Evolutionary conservation across 106 monocot species (phyloP).

Genomic region (Dendrobium officinale): DNA sequence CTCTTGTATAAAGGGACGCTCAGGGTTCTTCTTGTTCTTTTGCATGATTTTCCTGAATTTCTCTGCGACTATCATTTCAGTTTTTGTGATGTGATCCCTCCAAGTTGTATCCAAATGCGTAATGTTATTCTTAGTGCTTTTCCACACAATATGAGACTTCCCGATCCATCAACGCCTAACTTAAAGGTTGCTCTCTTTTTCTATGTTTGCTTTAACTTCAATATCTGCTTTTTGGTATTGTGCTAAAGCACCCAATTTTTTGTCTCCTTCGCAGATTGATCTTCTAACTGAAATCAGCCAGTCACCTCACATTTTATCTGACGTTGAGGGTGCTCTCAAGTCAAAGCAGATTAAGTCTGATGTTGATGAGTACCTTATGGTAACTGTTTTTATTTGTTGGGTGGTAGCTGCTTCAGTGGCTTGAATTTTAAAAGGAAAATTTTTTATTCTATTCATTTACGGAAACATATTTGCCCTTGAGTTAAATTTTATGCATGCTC

Average conservation of each 20-base stretch:
- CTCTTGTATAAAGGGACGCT: slow-evolving; percentile 86
- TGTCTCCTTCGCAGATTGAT: slow-evolving; percentile 65
- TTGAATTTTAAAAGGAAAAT: neutral
- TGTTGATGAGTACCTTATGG: slow-evolving; percentile 92
- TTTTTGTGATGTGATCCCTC: slow-evolving; percentile 96
- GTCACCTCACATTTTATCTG: slow-evolving; percentile 80
- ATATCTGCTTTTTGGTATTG: neutral
- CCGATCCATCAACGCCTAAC: slow-evolving; percentile 91
- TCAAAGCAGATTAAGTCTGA: slow-evolving; percentile 73
- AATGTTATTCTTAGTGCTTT: slow-evolving; percentile 99
- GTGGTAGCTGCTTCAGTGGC: neutral
- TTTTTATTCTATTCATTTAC: neutral
- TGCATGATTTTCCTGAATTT: slow-evolving; percentile 98
- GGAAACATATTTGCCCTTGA: neutral
- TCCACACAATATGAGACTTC: slow-evolving; percentile 91
- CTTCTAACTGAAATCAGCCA: slow-evolving; percentile 75
- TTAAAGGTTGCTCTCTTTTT: slow-evolving; percentile 45
- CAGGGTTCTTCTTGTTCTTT: slow-evolving; percentile 79
- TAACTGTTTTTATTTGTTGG: slow-evolving; percentile 13
- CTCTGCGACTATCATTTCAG: slow-evolving; percentile 97
- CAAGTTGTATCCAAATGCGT: slow-evolving; percentile 93
- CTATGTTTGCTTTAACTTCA: slow-evolving; percentile 3
- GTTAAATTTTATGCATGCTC: neutral
- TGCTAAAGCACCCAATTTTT: neutral
- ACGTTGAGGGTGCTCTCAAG: slow-evolving; percentile 80